Percentiles rank a stretch among this genome's conserved stretches.
These are phyloP conservation scores for Digitaria exilis DNA, from an alignment of 202 grass and related monocot genomes.

Conservation along the genomic window DNA sequence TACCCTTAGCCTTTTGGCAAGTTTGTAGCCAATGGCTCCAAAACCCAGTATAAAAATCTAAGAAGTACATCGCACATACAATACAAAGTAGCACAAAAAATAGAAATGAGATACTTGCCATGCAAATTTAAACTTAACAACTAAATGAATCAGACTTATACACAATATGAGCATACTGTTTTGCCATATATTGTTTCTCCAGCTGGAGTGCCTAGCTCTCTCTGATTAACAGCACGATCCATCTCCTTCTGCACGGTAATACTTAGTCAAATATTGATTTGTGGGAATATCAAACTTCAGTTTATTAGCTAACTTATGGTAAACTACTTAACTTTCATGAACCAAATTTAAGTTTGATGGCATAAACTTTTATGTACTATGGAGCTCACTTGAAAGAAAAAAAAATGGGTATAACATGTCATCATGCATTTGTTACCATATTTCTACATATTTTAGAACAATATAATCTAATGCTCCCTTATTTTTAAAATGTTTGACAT, in stretches of 20 bases:
- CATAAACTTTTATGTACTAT: not conserved
- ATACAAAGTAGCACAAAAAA: not conserved
- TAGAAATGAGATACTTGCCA: slow-evolving; percentile 11
- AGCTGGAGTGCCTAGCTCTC: slow-evolving; percentile 62
- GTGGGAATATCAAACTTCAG: not conserved
- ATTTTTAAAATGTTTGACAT: too few relatives aligned
- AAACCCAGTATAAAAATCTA: slow-evolving; percentile 87
- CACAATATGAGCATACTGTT: slow-evolving; percentile 56
- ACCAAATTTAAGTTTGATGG: not conserved
- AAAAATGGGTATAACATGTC: not conserved
- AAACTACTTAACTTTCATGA: not conserved
- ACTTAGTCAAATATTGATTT: not conserved
- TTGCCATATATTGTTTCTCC: slow-evolving; percentile 88
- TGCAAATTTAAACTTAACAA: not conserved
- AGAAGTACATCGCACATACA: not conserved
- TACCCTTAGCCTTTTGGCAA: slow-evolving; percentile 81
- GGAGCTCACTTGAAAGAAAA: not conserved
- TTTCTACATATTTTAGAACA: too few relatives aligned
- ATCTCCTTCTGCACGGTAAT: slow-evolving; percentile 77
- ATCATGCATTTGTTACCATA: not conserved
- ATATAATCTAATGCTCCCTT: too few relatives aligned
- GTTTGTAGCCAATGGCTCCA: slow-evolving; percentile 80
- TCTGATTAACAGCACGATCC: slow-evolving; percentile 59
- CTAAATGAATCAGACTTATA: slow-evolving; percentile 15
- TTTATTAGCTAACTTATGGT: too few relatives aligned